These are phyloP conservation scores for Colletotrichum lupini DNA, from an alignment of 2,329 filamentous ascomycete genomes.

Conservation along the genomic window DNA sequence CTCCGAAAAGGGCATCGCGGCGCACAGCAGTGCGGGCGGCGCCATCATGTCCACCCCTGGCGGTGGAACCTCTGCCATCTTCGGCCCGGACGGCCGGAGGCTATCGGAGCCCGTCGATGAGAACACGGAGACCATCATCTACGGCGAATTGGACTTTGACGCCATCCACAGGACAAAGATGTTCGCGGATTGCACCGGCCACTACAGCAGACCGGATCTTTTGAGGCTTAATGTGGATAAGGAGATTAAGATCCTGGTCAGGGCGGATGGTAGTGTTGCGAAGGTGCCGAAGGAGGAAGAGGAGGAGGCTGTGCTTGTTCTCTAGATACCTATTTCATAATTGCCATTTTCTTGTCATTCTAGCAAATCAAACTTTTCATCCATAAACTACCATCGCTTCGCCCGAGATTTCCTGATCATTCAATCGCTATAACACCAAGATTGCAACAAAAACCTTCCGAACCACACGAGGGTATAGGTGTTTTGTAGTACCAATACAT, in stretches of 20 bases:
- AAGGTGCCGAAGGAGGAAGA: conserved; percentile 8
- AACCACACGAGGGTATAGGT: no score
- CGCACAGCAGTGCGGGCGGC: conserved; percentile 50
- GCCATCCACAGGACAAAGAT: conserved; percentile 51
- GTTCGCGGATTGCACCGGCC: conserved; percentile 51
- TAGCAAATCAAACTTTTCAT: background rate
- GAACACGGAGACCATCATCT: conserved; percentile 59
- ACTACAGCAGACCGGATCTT: conserved; percentile 53
- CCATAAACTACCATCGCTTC: background rate
- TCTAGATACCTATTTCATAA: background rate
- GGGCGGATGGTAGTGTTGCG: background rate
- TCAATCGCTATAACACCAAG: no score
- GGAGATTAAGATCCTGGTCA: background rate
- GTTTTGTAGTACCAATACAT: no score
- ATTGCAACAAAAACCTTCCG: no score
- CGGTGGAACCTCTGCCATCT: conserved; percentile 61
- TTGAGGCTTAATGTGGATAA: conserved; percentile 44
- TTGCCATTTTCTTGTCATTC: background rate
- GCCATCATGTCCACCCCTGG: conserved; percentile 50
- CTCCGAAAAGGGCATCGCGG: conserved; percentile 52
- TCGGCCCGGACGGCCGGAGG: conserved; percentile 61
- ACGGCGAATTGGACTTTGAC: conserved; percentile 61
- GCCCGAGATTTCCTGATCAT: no score
- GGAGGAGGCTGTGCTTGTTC: background rate
- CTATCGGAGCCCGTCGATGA: conserved; percentile 51